Evolutionary conservation across 495 filamentous ascomycete genomes (phyloP).

Genomic region (Thozetella sp.): DNA sequence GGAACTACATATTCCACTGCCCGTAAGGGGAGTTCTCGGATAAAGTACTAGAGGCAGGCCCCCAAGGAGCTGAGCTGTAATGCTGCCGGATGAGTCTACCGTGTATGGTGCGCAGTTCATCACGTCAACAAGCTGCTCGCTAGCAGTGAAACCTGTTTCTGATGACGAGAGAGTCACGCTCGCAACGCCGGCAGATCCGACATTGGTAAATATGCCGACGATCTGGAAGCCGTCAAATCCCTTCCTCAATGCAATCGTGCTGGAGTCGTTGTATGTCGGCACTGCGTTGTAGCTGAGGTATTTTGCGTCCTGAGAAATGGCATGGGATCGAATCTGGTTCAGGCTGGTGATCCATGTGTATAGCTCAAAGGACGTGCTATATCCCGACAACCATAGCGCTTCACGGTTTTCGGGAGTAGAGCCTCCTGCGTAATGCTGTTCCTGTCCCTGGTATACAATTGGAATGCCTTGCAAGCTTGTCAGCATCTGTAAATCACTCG

Average conservation of each 20-base stretch:
- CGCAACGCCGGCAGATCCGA: conserved; percentile 27
- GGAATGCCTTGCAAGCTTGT: neutral
- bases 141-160: conserved; percentile 23
- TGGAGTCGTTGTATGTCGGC: conserved; percentile 54
- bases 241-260: conserved; percentile 66
- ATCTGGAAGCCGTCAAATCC: conserved; percentile 57
- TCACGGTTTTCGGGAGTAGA: conserved; percentile 70
- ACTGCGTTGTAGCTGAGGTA: conserved; percentile 58
- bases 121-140: conserved; percentile 26
- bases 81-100: conserved; percentile 19
- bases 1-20: no score
- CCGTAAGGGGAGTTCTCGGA: no score
- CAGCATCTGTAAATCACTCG: neutral
- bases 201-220: conserved; percentile 32
- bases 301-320: conserved; percentile 40
- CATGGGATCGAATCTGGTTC: conserved; percentile 64
- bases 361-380: conserved; percentile 57
- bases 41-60: no score
- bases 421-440: conserved; percentile 68
- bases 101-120: conserved; percentile 18
- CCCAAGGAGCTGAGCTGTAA: no score
- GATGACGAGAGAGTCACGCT: conserved; percentile 20
- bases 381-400: conserved; percentile 69
- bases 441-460: conserved; percentile 60
- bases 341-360: conserved; percentile 59